A percentile compares a stretch with the other conserved stretches of the same genome.
These are phyloP conservation scores for Xylaria sp. DNA, from an alignment of 2,329 filamentous ascomycete genomes.

Conservation along the genomic window DNA sequence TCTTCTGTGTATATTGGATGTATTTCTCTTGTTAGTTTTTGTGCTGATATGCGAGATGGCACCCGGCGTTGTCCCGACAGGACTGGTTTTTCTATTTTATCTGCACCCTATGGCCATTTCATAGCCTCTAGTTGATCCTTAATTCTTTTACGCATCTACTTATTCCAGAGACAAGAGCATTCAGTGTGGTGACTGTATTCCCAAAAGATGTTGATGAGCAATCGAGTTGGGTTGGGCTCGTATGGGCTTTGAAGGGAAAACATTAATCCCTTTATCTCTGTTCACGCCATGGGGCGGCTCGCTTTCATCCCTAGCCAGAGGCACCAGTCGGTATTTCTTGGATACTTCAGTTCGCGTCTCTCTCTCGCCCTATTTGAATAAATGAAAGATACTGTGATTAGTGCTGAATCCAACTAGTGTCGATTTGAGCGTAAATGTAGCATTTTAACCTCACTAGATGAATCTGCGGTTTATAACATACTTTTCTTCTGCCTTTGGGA, in stretches of 20 bases:
- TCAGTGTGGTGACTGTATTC: constrained; percentile 6
- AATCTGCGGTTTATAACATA: too few relatives aligned
- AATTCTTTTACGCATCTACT: constrained; percentile 19
- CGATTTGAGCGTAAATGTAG: too few relatives aligned
- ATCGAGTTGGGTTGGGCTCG: constrained; percentile 7
- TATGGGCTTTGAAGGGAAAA: constrained; percentile 8
- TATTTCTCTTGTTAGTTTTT: constrained; percentile 20
- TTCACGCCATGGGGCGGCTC: neutral
- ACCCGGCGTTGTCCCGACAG: constrained; percentile 27
- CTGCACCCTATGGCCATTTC: constrained; percentile 18
- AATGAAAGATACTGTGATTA: constrained; percentile 8
- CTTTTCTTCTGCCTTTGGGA: too few relatives aligned
- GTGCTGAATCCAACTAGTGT: neutral
- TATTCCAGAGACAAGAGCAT: constrained; percentile 10
- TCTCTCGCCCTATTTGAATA: constrained; percentile 14
- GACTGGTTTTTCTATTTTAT: constrained; percentile 26
- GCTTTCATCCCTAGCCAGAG: constrained; percentile 17
- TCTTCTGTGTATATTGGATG: constrained; percentile 30
- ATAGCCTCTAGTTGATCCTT: constrained; percentile 25
- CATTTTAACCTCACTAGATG: too few relatives aligned
- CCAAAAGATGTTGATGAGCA: constrained; percentile 16
- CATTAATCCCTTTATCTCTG: neutral
- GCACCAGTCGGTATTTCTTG: constrained; percentile 21
- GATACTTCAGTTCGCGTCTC: constrained; percentile 24
- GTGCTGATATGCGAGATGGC: constrained; percentile 21